Conservation (phyloP, 768 basidiomycete species). For the Hericium alpestre region DNA sequence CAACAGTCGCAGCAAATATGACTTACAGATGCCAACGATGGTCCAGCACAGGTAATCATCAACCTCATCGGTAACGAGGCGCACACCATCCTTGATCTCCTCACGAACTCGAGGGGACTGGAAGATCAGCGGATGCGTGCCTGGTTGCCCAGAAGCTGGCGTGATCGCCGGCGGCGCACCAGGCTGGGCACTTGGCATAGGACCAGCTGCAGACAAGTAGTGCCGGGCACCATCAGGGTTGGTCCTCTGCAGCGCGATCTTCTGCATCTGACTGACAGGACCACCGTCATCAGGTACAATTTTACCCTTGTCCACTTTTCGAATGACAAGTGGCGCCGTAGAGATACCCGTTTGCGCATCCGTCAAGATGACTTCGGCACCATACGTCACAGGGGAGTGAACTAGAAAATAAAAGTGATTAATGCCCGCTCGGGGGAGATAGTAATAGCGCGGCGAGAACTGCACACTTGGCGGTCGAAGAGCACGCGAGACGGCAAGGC, state of each 20-base stretch:
- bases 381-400: slow-evolving; percentile 84
- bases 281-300: slow-evolving; percentile 84
- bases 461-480: slow-evolving; percentile 3
- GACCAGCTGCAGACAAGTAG: slow-evolving; percentile 84
- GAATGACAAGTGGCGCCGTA: slow-evolving; percentile 77
- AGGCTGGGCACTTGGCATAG: slow-evolving; percentile 66
- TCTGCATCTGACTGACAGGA: slow-evolving; percentile 94
- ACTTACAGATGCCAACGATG: slow-evolving; percentile 87
- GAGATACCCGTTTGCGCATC: slow-evolving; percentile 80
- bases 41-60: slow-evolving; percentile 96
- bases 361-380: slow-evolving; percentile 76
- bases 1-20: slow-evolving; percentile 4
- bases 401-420: slow-evolving; percentile 20
- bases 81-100: slow-evolving; percentile 69
- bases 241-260: slow-evolving; percentile 81
- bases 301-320: slow-evolving; percentile 86
- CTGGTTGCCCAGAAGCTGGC: slow-evolving; percentile 72
- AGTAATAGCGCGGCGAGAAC: background rate
- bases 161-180: slow-evolving; percentile 36
- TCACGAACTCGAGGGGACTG: slow-evolving; percentile 72
- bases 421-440: background rate
- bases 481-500: background rate
- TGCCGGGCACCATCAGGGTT: slow-evolving; percentile 75
- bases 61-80: slow-evolving; percentile 74
- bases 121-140: slow-evolving; percentile 74